These are phyloP conservation scores for Thalassiosira livingstoniorum DNA, from an alignment of 352 stramenopile genomes.

Conservation along the genomic window DNA sequence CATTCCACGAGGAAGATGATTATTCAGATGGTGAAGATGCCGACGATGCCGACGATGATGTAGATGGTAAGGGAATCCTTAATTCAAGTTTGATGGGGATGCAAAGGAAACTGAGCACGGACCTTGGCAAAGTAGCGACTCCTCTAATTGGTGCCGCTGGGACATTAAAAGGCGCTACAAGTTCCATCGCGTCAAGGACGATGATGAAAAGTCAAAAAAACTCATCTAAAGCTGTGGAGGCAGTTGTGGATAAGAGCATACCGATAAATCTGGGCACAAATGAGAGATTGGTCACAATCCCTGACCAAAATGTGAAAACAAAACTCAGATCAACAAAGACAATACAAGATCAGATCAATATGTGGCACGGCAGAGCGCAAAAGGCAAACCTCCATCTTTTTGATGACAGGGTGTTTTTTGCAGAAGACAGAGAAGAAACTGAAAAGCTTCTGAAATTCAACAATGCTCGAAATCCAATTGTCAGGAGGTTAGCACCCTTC, in stretches of 20 bases:
- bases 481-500: conserved; percentile 61
- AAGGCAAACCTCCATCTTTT: conserved; percentile 30
- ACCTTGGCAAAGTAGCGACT: too few species aligned
- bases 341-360: conserved; percentile 7
- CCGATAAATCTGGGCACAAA: neutral
- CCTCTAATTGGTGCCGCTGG: neutral
- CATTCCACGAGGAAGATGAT: too few species aligned
- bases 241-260: neutral
- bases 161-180: neutral
- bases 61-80: too few species aligned
- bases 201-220: neutral
- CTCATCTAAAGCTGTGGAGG: neutral
- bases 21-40: neutral
- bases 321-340: conserved; percentile 13
- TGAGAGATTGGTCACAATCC: conserved; percentile 1
- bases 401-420: conserved; percentile 34
- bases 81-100: too few species aligned
- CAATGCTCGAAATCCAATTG: conserved; percentile 55
- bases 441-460: conserved; percentile 26
- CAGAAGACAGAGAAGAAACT: conserved; percentile 18
- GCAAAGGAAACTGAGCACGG: too few species aligned
- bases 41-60: too few species aligned
- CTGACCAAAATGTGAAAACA: conserved; percentile 20
- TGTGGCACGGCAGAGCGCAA: conserved; percentile 20
- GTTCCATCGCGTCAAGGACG: neutral